Conservation (phyloP, 1,284 basidiomycete genomes). For the Austroboletus novae-zelandiae region DNA sequence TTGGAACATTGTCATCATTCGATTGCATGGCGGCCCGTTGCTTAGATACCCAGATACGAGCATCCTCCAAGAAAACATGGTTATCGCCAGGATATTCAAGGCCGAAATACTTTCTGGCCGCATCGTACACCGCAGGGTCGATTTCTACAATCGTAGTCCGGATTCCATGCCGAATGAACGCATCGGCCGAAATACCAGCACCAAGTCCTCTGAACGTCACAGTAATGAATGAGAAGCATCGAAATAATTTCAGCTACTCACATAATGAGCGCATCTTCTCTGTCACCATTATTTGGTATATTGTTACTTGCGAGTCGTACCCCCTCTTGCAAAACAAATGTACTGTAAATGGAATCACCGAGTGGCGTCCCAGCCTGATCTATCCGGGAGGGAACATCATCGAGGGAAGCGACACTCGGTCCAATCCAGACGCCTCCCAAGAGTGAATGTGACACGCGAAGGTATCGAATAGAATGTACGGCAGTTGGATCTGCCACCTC, state of each 20-base stretch:
- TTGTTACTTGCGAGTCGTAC: constrained; percentile 61
- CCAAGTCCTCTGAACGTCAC: constrained; percentile 71
- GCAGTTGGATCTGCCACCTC: constrained; percentile 26
- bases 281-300: constrained; percentile 29
- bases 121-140: constrained; percentile 84
- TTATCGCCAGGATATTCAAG: constrained; percentile 58
- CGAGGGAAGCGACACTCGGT: constrained; percentile 42
- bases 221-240: not conserved
- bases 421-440: constrained; percentile 87
- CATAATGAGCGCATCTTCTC: constrained; percentile 69
- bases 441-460: constrained; percentile 86
- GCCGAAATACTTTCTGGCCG: constrained; percentile 75
- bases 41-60: constrained; percentile 58
- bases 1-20: constrained; percentile 29
- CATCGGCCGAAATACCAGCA: constrained; percentile 73
- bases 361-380: constrained; percentile 56
- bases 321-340: constrained; percentile 86
- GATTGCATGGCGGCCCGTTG: constrained; percentile 35
- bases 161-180: constrained; percentile 67
- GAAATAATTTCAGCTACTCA: constrained; percentile 35
- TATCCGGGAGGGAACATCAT: constrained; percentile 38
- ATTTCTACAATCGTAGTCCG: constrained; percentile 79
- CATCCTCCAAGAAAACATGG: constrained; percentile 73
- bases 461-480: constrained; percentile 66
- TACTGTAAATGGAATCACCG: constrained; percentile 78